Percentiles rank a stretch among this genome's conserved stretches.
phyloP scores from a whole-genome alignment of 192 early-diverging fungal genomes.

The Phlyctochytrium arcticum region DNA sequence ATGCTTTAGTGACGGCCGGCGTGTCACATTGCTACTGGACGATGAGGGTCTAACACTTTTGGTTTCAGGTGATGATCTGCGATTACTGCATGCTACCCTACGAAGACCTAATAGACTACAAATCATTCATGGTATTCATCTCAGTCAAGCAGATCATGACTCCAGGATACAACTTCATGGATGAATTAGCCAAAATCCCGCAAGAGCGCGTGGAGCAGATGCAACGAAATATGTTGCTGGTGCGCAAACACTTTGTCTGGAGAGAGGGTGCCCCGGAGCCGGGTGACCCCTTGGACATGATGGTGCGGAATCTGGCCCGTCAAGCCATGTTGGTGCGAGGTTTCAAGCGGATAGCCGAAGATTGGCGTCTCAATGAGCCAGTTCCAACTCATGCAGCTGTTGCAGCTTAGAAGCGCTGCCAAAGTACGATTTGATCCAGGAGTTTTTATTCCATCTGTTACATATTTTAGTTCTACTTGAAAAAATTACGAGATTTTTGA shows the following conservation, averaged over 20 bases:
- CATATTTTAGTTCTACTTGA: no score
- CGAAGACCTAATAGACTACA: background rate
- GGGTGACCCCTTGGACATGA: background rate
- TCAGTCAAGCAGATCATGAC: background rate
- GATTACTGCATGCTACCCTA: background rate
- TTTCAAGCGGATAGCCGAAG: background rate
- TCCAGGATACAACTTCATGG: background rate
- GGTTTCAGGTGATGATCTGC: slow-evolving; percentile 3
- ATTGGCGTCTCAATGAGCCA: no score
- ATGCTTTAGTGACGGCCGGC: no score
- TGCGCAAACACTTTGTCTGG: background rate
- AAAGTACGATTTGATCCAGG: no score
- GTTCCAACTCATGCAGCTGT: no score
- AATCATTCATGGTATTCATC: background rate
- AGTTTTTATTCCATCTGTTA: no score
- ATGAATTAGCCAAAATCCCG: background rate
- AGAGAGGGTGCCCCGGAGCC: background rate
- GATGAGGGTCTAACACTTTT: background rate
- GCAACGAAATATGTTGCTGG: background rate
- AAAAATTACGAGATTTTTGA: no score
- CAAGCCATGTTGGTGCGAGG: background rate
- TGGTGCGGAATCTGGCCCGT: background rate
- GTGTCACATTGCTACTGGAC: background rate
- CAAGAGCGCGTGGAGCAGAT: background rate
- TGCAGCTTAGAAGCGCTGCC: no score